These are phyloP conservation scores for Coelastrella sp. DNA, from an alignment of 139 green algal genomes.

Conservation along the genomic window DNA sequence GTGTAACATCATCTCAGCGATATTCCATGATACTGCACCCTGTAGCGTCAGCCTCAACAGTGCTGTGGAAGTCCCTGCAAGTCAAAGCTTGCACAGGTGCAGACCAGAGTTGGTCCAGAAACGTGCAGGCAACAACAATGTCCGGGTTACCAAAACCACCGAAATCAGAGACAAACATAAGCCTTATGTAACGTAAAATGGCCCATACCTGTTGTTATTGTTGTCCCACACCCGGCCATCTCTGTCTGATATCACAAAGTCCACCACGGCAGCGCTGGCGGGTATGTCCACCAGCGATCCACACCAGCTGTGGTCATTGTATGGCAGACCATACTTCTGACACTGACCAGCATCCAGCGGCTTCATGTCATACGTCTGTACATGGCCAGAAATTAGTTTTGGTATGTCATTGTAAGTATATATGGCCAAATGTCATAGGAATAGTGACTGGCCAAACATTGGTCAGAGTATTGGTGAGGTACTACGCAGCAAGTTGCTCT, in stretches of 20 bases:
- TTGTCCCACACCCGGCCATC: slow-evolving; percentile 87
- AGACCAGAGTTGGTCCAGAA: neutral
- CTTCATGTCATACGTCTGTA: slow-evolving; percentile 57
- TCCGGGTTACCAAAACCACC: neutral
- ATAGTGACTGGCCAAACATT: too few species aligned
- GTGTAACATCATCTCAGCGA: too few species aligned
- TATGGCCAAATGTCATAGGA: too few species aligned
- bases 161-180: neutral
- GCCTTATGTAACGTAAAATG: too few species aligned
- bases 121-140: too few species aligned
- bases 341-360: slow-evolving; percentile 51
- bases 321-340: slow-evolving; percentile 48
- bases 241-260: slow-evolving; percentile 86
- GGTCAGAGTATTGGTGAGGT: too few species aligned
- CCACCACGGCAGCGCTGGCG: slow-evolving; percentile 69
- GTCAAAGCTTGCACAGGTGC: neutral
- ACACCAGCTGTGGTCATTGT: slow-evolving; percentile 68
- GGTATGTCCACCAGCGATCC: slow-evolving; percentile 69
- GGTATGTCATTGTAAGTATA: too few species aligned
- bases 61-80: slow-evolving; percentile 60
- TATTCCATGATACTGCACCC: neutral
- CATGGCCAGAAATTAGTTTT: too few species aligned
- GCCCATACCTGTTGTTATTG: slow-evolving; percentile 62
- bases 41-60: slow-evolving; percentile 50
- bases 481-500: too few species aligned